Base-by-base conservation (phyloP, 441 rosid genomes). In the Pelargonium myrrhifolium region DNA sequence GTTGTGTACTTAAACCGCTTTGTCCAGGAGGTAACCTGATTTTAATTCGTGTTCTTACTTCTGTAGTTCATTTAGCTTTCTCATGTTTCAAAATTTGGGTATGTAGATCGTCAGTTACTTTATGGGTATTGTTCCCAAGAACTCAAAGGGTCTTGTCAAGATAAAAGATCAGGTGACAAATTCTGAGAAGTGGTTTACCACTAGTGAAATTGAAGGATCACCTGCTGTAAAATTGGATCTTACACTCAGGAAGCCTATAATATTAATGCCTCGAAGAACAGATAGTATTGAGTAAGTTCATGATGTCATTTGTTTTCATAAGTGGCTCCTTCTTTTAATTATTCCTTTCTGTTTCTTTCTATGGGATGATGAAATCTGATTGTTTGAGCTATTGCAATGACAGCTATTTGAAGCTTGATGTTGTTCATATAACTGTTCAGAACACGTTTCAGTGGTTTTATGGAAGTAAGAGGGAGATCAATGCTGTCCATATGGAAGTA, bases 351-450 rank as follows among this genome's bases (percentile, higher is more conserved):
- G 6, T 60, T 24, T 60, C 17, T 59, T 60, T 60, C 2, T 60
- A 4, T 60, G 39, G 40, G 24, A 9, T 58, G 64, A 47, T 64
- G 45, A 66, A 62, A 0, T 64, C 39, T 76, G 39, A 69, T 59
- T 64, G 40, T 71, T 75, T 71, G 65, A 43, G 70, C 56, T 71
- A 68, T 72, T 56, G 64, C 69, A 58, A 65, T 67, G 72, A 63
- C 90, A 95, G 99, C 82, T 95, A 85, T 79, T 74, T 95, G 90
- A 90, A 92, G 85, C 97, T 95, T 65, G 99, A 95, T 83, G 89
- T 95, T 49, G 97, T 95, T 68, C 97, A 90, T 78, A 90, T 95
- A 73, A 90, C 99, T 17, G 86, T 95, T 64, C 77, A 71, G 71
- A 95, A 92, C 77, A 86, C 84, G 72, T 95, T 90, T 72, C 87